Conservation (phyloP, 2,329 filamentous ascomycete species). For the Cladosporium sp. region DNA sequence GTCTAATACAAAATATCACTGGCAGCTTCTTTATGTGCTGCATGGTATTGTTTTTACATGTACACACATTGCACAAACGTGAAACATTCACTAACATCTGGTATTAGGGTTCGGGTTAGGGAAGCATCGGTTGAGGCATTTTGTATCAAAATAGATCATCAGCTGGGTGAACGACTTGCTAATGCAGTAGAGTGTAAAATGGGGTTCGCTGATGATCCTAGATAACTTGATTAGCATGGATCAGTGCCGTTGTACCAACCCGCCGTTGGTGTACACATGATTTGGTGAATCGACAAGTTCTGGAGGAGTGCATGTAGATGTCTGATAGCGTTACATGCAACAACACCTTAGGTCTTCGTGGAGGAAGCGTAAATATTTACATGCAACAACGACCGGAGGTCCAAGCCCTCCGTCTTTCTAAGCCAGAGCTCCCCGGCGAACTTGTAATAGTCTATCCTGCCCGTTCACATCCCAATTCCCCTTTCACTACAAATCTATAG, state of each 20-base stretch:
- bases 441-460: not conserved
- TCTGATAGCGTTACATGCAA: too few relatives aligned
- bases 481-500: conserved; percentile 16
- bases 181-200: not conserved
- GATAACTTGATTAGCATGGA: too few relatives aligned
- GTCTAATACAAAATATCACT: too few relatives aligned
- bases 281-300: not conserved
- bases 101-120: not conserved
- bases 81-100: not conserved
- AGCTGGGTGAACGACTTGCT: not conserved
- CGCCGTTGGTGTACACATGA: not conserved
- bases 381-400: not conserved
- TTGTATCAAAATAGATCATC: not conserved
- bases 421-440: not conserved
- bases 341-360: too few relatives aligned
- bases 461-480: not conserved
- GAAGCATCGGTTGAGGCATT: not conserved
- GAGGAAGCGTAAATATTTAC: not conserved
- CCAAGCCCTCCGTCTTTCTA: not conserved
- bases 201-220: too few relatives aligned
- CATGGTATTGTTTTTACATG: not conserved
- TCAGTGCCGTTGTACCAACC: not conserved
- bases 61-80: too few relatives aligned
- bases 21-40: not conserved
- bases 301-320: too few relatives aligned